These are phyloP conservation scores for Iberis pinnata DNA, from an alignment of 345 rosid genomes.

Conservation along the genomic window DNA sequence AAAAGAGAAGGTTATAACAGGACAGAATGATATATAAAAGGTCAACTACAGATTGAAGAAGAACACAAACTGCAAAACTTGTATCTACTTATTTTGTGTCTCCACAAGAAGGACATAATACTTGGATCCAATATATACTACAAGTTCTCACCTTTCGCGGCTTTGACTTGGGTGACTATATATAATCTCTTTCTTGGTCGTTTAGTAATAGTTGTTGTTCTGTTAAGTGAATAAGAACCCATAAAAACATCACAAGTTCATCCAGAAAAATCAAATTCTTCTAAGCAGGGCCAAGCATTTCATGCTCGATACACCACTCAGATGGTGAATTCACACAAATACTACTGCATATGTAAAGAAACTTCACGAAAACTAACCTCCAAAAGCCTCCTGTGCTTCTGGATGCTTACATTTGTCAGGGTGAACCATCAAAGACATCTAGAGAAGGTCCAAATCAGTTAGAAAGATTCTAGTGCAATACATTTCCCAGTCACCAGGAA, in stretches of 20 bases:
- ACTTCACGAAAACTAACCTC: conserved; percentile 36
- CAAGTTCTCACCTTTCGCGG: conserved; percentile 69
- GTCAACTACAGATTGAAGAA: neutral
- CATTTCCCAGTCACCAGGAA: too few relatives aligned
- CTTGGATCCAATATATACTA: too few relatives aligned
- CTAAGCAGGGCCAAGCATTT: too few relatives aligned
- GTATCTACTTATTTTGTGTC: too few relatives aligned
- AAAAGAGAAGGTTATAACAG: conserved; percentile 8
- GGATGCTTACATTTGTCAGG: conserved; percentile 99
- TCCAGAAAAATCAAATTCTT: neutral
- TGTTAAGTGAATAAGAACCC: conserved; percentile 36
- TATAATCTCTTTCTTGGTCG: conserved; percentile 81
- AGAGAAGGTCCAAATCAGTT: conserved; percentile 7
- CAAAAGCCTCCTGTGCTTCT: conserved; percentile 96
- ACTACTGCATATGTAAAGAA: neutral
- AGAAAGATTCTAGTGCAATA: too few relatives aligned
- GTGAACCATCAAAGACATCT: conserved; percentile 89
- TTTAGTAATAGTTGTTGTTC: conserved; percentile 79
- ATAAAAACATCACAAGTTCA: conserved; percentile 4
- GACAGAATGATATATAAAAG: neutral
- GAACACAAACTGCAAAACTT: neutral
- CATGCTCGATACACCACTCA: conserved; percentile 1
- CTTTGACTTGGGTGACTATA: conserved; percentile 73
- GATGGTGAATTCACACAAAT: neutral
- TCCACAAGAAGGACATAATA: too few relatives aligned